phyloP scores from a whole-genome alignment of 2,329 filamentous ascomycete species.

The Trichoderma asperellum region DNA sequence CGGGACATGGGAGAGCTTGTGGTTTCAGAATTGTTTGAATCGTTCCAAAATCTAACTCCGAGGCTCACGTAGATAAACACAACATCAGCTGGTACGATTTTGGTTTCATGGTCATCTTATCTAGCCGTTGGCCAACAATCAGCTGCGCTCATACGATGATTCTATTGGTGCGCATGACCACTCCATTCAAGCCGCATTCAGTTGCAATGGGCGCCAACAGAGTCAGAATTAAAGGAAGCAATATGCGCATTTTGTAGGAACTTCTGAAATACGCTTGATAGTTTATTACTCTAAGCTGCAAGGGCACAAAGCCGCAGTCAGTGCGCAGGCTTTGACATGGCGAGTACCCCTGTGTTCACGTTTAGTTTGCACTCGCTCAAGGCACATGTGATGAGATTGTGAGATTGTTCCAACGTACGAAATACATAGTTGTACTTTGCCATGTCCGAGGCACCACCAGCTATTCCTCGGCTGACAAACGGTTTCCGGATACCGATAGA shows the following conservation, averaged over 20 bases:
- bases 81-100: neutral
- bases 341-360: neutral
- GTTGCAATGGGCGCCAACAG: neutral
- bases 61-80: neutral
- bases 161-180: neutral
- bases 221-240: neutral
- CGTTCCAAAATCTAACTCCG: neutral
- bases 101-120: neutral
- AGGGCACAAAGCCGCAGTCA: neutral
- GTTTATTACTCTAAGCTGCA: neutral
- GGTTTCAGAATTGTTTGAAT: constrained; percentile 10
- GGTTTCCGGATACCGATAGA: neutral
- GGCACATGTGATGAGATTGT: neutral
- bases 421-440: neutral
- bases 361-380: neutral
- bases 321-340: neutral
- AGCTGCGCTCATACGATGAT: neutral
- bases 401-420: neutral
- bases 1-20: neutral
- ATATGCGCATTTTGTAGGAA: neutral
- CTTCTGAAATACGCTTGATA: neutral
- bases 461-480: neutral
- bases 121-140: neutral
- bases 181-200: neutral
- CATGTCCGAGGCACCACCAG: neutral